These are phyloP conservation scores for Melocanna baccifera DNA, from an alignment of 176 grass and related monocot genomes.

Conservation along the genomic window DNA sequence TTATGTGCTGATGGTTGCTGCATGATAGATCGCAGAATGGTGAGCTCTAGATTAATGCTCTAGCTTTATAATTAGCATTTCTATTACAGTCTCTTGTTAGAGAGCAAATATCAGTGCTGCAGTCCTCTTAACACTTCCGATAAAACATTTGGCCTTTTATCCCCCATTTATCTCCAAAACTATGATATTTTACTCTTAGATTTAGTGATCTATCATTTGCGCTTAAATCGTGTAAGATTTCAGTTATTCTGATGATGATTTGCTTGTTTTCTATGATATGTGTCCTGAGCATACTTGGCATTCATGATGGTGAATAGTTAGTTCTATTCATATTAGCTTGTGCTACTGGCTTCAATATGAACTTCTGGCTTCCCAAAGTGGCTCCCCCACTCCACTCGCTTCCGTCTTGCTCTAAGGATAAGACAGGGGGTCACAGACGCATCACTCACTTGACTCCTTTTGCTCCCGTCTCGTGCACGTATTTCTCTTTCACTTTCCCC, in stretches of 20 bases:
- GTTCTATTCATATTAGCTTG: no score
- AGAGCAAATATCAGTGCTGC: neutral
- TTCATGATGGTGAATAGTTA: no score
- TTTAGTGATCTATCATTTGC: neutral
- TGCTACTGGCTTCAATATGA: no score
- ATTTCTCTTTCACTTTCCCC: no score
- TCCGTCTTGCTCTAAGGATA: no score
- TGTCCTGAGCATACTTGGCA: neutral
- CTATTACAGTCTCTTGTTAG: neutral
- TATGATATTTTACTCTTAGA: neutral
- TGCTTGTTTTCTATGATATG: neutral
- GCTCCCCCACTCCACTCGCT: no score
- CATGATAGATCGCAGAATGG: constrained; percentile 83
- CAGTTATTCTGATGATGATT: neutral
- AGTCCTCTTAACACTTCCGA: neutral
- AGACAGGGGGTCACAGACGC: no score
- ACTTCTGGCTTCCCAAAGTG: no score
- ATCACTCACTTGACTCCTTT: no score
- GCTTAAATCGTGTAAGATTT: neutral
- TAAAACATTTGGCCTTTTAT: neutral
- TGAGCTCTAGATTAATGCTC: constrained; percentile 23
- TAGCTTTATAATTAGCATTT: constrained; percentile 2
- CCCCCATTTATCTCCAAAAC: neutral
- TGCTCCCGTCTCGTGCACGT: no score
- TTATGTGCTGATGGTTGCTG: constrained; percentile 62